Conservation (phyloP, 805 yeast genomes). For the Cyberlindnera sargentensis region DNA sequence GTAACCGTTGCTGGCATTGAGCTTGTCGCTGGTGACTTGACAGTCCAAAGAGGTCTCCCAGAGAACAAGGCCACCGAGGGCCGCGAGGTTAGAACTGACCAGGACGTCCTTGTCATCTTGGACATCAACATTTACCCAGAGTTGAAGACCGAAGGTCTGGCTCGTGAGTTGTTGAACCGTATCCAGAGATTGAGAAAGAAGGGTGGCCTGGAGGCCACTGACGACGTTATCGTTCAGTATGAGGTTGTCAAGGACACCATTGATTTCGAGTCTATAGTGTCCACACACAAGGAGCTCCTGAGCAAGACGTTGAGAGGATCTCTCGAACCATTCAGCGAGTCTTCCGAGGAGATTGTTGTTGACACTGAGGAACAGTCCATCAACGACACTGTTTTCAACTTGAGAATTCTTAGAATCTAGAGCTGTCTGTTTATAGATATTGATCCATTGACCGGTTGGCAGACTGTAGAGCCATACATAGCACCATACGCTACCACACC, state of each 20-base stretch:
- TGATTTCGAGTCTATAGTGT: conserved; percentile 53
- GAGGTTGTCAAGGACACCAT: conserved; percentile 55
- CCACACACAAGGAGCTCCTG: conserved; percentile 59
- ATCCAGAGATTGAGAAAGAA: conserved; percentile 96
- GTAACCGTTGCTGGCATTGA: conserved; percentile 85
- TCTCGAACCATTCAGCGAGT: conserved; percentile 35
- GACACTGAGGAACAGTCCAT: conserved; percentile 77
- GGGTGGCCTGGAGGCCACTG: conserved; percentile 90
- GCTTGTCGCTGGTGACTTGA: conserved; percentile 79
- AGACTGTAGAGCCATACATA: too few species aligned
- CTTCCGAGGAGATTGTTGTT: conserved; percentile 51
- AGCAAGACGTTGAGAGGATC: conserved; percentile 68
- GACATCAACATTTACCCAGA: conserved; percentile 86
- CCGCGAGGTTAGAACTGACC: conserved; percentile 80
- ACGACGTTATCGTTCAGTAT: conserved; percentile 87
- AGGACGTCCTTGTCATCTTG: conserved; percentile 82
- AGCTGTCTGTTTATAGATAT: too few species aligned
- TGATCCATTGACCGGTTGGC: too few species aligned
- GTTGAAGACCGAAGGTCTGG: conserved; percentile 87
- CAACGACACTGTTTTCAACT: conserved; percentile 70
- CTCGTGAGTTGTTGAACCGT: conserved; percentile 94
- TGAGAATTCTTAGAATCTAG: conserved; percentile 63
- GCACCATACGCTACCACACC: too few species aligned
- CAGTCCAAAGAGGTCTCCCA: conserved; percentile 84
- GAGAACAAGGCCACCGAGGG: conserved; percentile 59